Percentiles rank a stretch among this genome's conserved stretches.
phyloP scores from a whole-genome alignment of 305 asterid genomes.

The Euphrasia arctica region DNA sequence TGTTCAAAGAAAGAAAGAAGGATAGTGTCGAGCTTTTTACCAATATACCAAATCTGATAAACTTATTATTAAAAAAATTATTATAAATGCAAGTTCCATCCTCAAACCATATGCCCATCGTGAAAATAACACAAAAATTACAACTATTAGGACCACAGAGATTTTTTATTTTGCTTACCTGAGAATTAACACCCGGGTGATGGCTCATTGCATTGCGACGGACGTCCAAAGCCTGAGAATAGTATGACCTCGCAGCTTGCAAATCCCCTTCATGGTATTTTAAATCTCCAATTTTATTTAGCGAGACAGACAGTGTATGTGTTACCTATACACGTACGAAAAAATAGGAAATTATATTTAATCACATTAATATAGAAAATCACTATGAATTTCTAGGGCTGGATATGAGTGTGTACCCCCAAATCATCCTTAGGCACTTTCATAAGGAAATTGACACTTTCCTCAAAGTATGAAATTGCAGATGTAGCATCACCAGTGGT shows the following conservation, averaged over 20 bases:
- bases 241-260: slow-evolving; percentile 66
- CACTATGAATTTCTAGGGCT: not conserved
- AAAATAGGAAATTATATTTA: slow-evolving; percentile 15
- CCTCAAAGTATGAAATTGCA: slow-evolving; percentile 83
- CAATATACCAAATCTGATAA: not conserved
- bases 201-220: slow-evolving; percentile 65
- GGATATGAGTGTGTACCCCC: slow-evolving; percentile 48
- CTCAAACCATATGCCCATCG: slow-evolving; percentile 1
- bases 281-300: slow-evolving; percentile 91
- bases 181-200: slow-evolving; percentile 55
- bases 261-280: slow-evolving; percentile 78
- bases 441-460: slow-evolving; percentile 70
- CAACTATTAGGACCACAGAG: slow-evolving; percentile 13
- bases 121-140: slow-evolving; percentile 9
- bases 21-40: not conserved
- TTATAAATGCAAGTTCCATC: not conserved
- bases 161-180: slow-evolving; percentile 40
- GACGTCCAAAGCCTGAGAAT: slow-evolving; percentile 81
- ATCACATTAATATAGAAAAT: slow-evolving; percentile 8
- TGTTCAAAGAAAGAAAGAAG: not conserved
- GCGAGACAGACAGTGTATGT: slow-evolving; percentile 88
- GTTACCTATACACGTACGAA: slow-evolving; percentile 51
- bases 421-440: slow-evolving; percentile 72
- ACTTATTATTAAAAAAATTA: slow-evolving; percentile 5
- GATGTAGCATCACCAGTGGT: slow-evolving; percentile 74